Percentiles rank a stretch among this genome's conserved stretches.
phyloP scores from a whole-genome alignment of 495 filamentous ascomycete genomes.

The Annulohypoxylon bovei region DNA sequence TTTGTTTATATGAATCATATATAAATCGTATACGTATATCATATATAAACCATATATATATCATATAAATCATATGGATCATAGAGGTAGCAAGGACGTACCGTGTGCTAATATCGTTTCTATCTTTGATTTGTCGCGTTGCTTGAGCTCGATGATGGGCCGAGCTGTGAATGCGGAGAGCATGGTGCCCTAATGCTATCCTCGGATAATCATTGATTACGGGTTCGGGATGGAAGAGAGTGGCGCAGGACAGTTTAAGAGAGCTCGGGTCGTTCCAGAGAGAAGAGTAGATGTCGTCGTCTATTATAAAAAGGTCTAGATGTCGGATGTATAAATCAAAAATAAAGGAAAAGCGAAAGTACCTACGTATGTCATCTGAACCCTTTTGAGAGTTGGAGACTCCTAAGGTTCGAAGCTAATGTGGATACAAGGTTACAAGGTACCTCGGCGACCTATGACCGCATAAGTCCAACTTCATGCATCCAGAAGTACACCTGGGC shows the following conservation, averaged over 20 bases:
- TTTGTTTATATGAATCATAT: no score
- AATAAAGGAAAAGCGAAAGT: background rate
- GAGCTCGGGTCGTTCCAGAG: background rate
- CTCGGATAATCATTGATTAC: conserved; percentile 27
- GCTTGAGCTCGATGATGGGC: conserved; percentile 94
- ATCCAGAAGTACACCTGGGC: no score
- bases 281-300: background rate
- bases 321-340: background rate
- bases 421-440: conserved; percentile 1
- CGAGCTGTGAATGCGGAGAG: conserved; percentile 97
- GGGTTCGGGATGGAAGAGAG: background rate
- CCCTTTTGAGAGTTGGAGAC: background rate
- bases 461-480: no score
- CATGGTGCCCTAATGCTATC: conserved; percentile 66
- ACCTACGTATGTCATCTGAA: conserved; percentile 21
- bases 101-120: conserved; percentile 92
- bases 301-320: background rate
- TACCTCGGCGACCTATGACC: conserved; percentile 18
- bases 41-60: no score
- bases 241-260: background rate
- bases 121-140: conserved; percentile 93
- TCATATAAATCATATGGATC: no score
- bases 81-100: conserved; percentile 48
- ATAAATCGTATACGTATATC: no score
- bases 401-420: conserved; percentile 8